Evolutionary conservation across 2,329 filamentous ascomycete species (phyloP).

Genomic region (Fusarium citri): DNA sequence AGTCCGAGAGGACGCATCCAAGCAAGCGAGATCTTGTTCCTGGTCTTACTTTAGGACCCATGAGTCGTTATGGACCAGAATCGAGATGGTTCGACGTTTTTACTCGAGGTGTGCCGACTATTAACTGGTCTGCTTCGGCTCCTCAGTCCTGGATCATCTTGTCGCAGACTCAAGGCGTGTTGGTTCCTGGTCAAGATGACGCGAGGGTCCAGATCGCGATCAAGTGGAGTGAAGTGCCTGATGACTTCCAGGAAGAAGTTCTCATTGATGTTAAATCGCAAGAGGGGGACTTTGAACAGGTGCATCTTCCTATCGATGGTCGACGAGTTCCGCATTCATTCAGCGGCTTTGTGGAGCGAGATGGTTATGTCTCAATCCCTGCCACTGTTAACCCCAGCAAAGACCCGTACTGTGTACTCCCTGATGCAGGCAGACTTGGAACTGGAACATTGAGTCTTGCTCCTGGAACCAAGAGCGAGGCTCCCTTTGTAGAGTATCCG

Average conservation of each 20-base stretch:
- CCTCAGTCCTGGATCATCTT: conserved; percentile 64
- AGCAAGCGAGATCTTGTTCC: conserved; percentile 61
- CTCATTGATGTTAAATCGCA: conserved; percentile 50
- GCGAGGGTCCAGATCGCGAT: conserved; percentile 30
- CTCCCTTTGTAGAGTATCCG: conserved; percentile 5
- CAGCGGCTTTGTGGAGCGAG: conserved; percentile 68
- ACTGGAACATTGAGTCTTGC: conserved; percentile 25
- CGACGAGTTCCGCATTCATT: conserved; percentile 62
- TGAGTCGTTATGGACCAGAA: conserved; percentile 68
- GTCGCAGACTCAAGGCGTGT: conserved; percentile 61
- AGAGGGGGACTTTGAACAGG: conserved; percentile 54
- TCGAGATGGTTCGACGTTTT: conserved; percentile 74
- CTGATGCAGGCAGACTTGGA: conserved; percentile 26
- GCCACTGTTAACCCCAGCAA: not conserved
- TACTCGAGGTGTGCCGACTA: conserved; percentile 64
- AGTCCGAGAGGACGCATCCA: conserved; percentile 62
- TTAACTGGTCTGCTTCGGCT: conserved; percentile 64
- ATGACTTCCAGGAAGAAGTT: conserved; percentile 42
- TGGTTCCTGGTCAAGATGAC: conserved; percentile 54
- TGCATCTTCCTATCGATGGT: conserved; percentile 68
- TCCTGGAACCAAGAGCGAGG: fast-evolving
- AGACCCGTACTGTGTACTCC: conserved; percentile 17
- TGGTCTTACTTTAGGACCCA: conserved; percentile 66
- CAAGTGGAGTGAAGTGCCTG: conserved; percentile 55
- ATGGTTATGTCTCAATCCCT: conserved; percentile 56